Evolutionary conservation across 2,329 filamentous ascomycete species (phyloP).

Genomic region (Curvularia verruculosa): DNA sequence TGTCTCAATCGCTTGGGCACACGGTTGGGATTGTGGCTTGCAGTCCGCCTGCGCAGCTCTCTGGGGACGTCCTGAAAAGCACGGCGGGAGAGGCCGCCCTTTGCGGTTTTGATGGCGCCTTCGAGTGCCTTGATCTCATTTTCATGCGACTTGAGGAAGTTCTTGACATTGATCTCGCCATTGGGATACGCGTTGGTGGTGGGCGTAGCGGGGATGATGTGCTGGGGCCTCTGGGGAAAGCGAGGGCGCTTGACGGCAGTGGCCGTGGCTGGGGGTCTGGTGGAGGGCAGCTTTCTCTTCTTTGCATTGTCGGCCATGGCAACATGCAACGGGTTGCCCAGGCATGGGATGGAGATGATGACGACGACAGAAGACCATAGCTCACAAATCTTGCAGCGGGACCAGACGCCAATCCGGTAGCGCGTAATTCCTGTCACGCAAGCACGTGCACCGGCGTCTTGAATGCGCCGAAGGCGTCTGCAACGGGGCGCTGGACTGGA

Average conservation of each 20-base stretch:
- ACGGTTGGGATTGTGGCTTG: constrained; percentile 92
- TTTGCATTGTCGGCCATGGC: constrained; percentile 29
- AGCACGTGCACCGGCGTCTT: constrained; percentile 11
- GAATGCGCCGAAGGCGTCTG: constrained; percentile 4
- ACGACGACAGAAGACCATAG: constrained; percentile 28
- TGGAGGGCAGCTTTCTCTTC: constrained; percentile 32
- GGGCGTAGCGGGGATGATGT: constrained; percentile 38
- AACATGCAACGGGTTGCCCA: constrained; percentile 7
- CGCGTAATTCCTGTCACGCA: constrained; percentile 14
- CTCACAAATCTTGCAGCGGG: constrained; percentile 8
- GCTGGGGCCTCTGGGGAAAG: constrained; percentile 34
- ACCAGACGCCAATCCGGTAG: constrained; percentile 16
- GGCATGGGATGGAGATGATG: constrained; percentile 13
- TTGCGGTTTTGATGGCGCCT: constrained; percentile 78
- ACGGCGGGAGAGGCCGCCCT: constrained; percentile 66
- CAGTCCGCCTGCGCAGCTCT: constrained; percentile 81
- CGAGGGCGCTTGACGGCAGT: constrained; percentile 31
- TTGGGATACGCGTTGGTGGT: constrained; percentile 61
- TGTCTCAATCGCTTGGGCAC: constrained; percentile 78
- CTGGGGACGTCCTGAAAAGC: constrained; percentile 92
- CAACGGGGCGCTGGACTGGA: constrained; percentile 3
- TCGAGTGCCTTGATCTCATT: constrained; percentile 89
- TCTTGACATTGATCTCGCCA: constrained; percentile 83
- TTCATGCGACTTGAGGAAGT: constrained; percentile 83
- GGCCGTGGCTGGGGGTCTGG: constrained; percentile 10